Evolutionary conservation across 176 grass and related monocot species (phyloP).

Genomic region (Eleusine indica): DNA sequence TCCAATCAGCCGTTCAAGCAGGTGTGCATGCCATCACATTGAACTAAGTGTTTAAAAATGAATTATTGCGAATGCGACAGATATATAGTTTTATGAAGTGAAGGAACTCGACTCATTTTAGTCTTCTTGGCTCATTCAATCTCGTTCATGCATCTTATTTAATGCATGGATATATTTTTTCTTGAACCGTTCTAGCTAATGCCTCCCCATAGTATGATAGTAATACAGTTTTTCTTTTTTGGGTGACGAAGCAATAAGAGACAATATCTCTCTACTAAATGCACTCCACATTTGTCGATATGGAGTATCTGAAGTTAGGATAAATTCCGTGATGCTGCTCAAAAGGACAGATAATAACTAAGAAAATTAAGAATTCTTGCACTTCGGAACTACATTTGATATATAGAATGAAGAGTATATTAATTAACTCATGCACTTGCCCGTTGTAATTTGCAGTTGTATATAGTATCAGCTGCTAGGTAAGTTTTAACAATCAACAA

Average conservation of each 20-base stretch:
- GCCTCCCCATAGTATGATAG: not conserved
- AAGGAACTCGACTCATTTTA: not conserved
- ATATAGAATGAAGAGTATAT: slow-evolving; percentile 10
- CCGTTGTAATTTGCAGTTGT: slow-evolving; percentile 36
- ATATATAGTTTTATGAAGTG: not conserved
- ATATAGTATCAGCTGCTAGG: slow-evolving; percentile 15
- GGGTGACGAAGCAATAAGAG: not conserved
- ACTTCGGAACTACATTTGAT: slow-evolving; percentile 29
- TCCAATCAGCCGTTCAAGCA: not conserved
- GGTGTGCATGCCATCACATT: not conserved
- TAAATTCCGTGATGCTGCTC: not conserved
- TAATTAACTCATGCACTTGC: slow-evolving; percentile 28
- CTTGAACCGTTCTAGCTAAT: not conserved
- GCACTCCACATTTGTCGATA: slow-evolving; percentile 25
- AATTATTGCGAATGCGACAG: not conserved
- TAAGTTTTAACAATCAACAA: not conserved
- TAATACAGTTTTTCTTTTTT: not conserved
- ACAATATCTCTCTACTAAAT: slow-evolving; percentile 4
- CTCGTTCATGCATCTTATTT: not conserved
- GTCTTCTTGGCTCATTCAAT: not conserved
- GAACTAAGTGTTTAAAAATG: not conserved
- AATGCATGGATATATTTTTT: not conserved
- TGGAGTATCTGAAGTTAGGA: not conserved
- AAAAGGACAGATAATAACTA: slow-evolving; percentile 28
- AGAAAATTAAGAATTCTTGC: not conserved